Evolutionary conservation across 805 yeast genomes (phyloP).

Genomic region (Wickerhamiella kazuoi): DNA sequence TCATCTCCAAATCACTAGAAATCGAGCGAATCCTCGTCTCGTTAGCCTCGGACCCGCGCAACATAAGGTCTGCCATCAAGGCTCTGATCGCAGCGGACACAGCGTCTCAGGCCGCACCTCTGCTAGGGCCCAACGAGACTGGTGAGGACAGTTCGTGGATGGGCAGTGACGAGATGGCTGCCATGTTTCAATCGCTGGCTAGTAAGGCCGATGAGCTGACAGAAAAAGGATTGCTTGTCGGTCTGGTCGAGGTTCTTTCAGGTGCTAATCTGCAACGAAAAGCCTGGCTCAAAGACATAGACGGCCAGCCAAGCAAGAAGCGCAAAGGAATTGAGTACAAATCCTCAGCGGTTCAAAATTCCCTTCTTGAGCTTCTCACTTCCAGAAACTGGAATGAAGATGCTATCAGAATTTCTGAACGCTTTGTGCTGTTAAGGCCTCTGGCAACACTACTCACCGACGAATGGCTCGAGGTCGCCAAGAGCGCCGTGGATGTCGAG

Average conservation of each 20-base stretch:
- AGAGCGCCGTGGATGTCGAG: neutral
- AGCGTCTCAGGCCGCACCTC: neutral
- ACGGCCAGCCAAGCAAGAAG: constrained; percentile 1
- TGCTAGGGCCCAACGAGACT: constrained; percentile 1
- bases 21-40: neutral
- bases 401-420: constrained; percentile 47
- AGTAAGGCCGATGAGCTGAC: constrained; percentile 9
- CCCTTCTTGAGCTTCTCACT: constrained; percentile 31
- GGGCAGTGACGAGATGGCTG: constrained; percentile 11
- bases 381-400: constrained; percentile 22
- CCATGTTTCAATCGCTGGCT: constrained; percentile 13
- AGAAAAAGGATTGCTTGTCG: constrained; percentile 18
- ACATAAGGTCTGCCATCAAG: neutral
- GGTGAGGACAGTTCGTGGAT: constrained; percentile 17
- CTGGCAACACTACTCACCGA: constrained; percentile 38
- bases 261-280: constrained; percentile 16
- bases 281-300: constrained; percentile 5
- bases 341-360: constrained; percentile 14
- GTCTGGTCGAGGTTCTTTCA: constrained; percentile 27
- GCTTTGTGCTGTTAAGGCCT: constrained; percentile 46
- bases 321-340: constrained; percentile 7
- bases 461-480: constrained; percentile 17
- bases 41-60: neutral
- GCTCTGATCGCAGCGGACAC: neutral
- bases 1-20: constrained; percentile 2